A percentile compares a stretch with the other conserved stretches of the same genome.
phyloP scores from a whole-genome alignment of 768 basidiomycete genomes.

The Lactifluus subvellereus region DNA sequence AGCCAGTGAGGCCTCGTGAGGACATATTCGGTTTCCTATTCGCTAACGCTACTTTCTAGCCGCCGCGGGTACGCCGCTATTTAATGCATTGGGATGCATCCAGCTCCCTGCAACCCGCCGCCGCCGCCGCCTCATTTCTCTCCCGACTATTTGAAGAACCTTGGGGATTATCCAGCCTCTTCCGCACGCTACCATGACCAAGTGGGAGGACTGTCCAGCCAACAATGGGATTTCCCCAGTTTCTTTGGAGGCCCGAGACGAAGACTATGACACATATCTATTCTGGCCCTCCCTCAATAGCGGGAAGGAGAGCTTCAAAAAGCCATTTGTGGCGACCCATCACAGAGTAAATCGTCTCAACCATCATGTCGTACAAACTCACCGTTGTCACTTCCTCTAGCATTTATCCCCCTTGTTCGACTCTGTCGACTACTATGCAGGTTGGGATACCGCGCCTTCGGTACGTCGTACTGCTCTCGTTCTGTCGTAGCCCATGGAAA shows the following conservation, averaged over 20 bases:
- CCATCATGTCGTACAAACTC: neutral
- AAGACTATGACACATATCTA: constrained; percentile 22
- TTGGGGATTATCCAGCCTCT: neutral
- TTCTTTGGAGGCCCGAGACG: constrained; percentile 11
- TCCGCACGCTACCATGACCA: neutral
- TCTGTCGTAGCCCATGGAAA: neutral
- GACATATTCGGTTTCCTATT: neutral
- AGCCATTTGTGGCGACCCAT: neutral
- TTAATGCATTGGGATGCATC: neutral
- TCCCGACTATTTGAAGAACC: constrained; percentile 2
- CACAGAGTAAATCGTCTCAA: neutral
- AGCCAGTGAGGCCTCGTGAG: neutral
- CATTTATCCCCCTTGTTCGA: neutral
- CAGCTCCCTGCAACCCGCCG: neutral
- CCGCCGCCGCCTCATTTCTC: neutral
- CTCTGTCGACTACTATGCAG: constrained; percentile 1
- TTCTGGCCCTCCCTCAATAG: constrained; percentile 21
- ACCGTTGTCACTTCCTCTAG: neutral
- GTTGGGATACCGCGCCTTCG: constrained; percentile 10
- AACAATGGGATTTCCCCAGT: neutral
- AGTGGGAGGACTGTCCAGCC: neutral
- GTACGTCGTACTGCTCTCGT: neutral
- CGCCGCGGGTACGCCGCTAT: constrained; percentile 6
- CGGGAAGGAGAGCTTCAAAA: neutral
- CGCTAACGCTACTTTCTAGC: neutral